A percentile compares a stretch with the other conserved stretches of the same genome.
Evolutionary conservation across 805 yeast genomes (phyloP).

Genomic region (Candida nemodendra): DNA sequence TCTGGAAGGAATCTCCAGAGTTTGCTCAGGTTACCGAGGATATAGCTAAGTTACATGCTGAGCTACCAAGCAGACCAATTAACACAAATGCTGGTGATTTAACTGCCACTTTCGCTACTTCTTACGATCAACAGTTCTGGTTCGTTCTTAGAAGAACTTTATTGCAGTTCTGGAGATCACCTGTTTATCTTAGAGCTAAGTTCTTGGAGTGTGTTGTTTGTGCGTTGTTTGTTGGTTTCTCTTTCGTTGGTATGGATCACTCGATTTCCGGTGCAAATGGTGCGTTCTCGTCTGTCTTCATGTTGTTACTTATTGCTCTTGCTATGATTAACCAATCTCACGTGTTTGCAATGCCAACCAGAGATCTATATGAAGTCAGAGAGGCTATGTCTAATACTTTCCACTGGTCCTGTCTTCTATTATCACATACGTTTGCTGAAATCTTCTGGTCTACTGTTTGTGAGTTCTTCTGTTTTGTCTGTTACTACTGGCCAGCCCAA

Average conservation of each 20-base stretch:
- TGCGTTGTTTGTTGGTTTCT: constrained; percentile 51
- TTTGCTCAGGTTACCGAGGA: constrained; percentile 30
- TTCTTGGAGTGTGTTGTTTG: constrained; percentile 42
- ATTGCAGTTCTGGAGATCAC: constrained; percentile 50
- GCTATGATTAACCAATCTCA: constrained; percentile 65
- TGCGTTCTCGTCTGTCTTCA: constrained; percentile 50
- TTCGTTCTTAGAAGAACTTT: constrained; percentile 39
- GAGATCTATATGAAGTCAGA: constrained; percentile 67
- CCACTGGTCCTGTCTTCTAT: constrained; percentile 61
- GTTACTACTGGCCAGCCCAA: constrained; percentile 36
- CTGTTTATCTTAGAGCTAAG: constrained; percentile 50
- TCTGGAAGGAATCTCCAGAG: constrained; percentile 50
- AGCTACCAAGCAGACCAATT: constrained; percentile 27
- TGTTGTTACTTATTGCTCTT: constrained; percentile 59
- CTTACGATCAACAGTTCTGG: constrained; percentile 40
- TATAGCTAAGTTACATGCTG: constrained; percentile 31
- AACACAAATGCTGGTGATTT: constrained; percentile 27
- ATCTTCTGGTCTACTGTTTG: constrained; percentile 55
- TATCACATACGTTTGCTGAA: constrained; percentile 56
- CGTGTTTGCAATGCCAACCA: constrained; percentile 52
- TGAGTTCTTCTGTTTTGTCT: constrained; percentile 46
- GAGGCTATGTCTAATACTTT: constrained; percentile 69
- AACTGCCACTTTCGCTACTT: constrained; percentile 41
- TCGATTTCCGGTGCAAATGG: constrained; percentile 56
- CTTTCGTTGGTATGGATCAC: constrained; percentile 57